phyloP scores from a whole-genome alignment of 805 yeast genomes.

The Saturnispora bothae region DNA sequence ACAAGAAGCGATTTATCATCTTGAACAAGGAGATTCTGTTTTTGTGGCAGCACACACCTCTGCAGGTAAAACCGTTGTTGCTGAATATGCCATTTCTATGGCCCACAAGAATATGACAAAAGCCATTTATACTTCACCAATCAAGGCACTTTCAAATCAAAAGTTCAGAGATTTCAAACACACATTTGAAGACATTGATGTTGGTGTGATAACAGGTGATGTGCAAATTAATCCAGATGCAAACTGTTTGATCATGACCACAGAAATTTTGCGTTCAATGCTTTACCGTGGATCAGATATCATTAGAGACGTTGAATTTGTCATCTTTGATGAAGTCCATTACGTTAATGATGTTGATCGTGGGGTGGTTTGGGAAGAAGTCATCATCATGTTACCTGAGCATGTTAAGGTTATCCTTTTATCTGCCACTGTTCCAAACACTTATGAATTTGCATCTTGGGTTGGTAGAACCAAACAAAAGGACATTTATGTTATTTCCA shows the following conservation, averaged over 20 bases:
- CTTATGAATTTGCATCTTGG: slow-evolving; percentile 97
- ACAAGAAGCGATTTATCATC: slow-evolving; percentile 90
- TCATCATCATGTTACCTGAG: slow-evolving; percentile 89
- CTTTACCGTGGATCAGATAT: slow-evolving; percentile 94
- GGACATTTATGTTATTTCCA: slow-evolving; percentile 91
- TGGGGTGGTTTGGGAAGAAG: slow-evolving; percentile 99
- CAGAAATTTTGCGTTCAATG: slow-evolving; percentile 96
- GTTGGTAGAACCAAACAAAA: slow-evolving; percentile 94
- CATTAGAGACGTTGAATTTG: slow-evolving; percentile 99
- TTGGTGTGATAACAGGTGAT: slow-evolving; percentile 98
- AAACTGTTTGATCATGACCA: slow-evolving; percentile 96
- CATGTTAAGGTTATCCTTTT: slow-evolving; percentile 89
- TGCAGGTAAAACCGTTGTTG: slow-evolving; percentile 97
- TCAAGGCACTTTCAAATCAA: slow-evolving; percentile 89
- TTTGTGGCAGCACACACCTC: slow-evolving; percentile 98
- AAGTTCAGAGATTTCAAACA: slow-evolving; percentile 85
- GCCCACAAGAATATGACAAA: slow-evolving; percentile 93
- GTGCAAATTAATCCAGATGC: slow-evolving; percentile 98
- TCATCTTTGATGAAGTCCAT: slow-evolving; percentile 95
- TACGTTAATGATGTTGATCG: slow-evolving; percentile 96
- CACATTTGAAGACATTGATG: slow-evolving; percentile 86
- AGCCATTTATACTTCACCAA: slow-evolving; percentile 93
- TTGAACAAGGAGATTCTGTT: slow-evolving; percentile 97
- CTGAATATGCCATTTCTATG: slow-evolving; percentile 97
- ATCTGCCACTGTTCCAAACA: slow-evolving; percentile 98